Percentiles rank a stretch among this genome's conserved stretches.
phyloP scores from a whole-genome alignment of 2,329 filamentous ascomycete genomes.

The Diplodia mutila region DNA sequence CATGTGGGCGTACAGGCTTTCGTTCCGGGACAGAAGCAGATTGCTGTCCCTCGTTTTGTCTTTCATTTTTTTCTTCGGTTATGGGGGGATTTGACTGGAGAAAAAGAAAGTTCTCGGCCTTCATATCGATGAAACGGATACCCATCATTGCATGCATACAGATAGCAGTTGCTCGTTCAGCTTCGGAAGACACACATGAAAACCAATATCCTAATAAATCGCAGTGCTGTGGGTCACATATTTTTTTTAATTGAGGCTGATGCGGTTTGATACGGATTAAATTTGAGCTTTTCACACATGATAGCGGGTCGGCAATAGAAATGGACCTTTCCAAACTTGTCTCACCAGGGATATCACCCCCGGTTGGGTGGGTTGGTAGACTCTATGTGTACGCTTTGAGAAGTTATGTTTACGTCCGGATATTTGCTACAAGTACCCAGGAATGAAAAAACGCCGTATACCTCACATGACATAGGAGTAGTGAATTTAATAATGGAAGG shows the following conservation, averaged over 20 bases:
- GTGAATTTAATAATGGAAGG: no score
- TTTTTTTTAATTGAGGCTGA: no score
- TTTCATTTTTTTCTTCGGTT: not conserved
- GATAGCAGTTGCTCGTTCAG: not conserved
- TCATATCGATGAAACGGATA: conserved; percentile 13
- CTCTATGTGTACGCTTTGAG: no score
- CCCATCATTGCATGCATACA: conserved; percentile 14
- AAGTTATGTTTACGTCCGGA: no score
- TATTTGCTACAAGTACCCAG: no score
- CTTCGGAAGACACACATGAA: not conserved
- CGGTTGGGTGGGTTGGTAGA: no score
- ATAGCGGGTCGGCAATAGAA: not conserved
- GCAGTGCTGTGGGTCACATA: not conserved
- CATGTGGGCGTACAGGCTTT: not conserved
- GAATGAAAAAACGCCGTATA: not conserved
- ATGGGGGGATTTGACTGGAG: not conserved
- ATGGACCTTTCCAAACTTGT: no score
- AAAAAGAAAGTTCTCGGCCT: not conserved
- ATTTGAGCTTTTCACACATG: not conserved
- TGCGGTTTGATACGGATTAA: no score
- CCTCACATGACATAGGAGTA: no score
- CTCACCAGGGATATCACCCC: no score
- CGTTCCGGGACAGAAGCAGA: not conserved
- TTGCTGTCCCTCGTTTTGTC: not conserved
- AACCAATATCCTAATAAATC: not conserved